Conservation (phyloP, 768 basidiomycete species). For the Boletellus emodensis region DNA sequence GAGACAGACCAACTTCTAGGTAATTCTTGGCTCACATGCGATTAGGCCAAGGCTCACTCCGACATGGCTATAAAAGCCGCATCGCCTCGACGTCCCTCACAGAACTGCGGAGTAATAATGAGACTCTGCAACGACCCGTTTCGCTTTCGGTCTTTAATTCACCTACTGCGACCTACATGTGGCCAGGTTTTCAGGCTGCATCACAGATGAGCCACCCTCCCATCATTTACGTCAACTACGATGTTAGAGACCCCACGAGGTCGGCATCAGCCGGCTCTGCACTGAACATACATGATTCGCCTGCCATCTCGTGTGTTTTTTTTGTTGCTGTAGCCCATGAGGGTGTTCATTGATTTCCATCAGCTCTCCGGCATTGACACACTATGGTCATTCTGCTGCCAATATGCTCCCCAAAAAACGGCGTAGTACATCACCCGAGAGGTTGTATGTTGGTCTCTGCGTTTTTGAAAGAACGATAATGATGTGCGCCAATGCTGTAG, state of each 20-base stretch:
- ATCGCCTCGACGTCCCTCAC: constrained; percentile 20
- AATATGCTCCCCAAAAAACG: constrained; percentile 32
- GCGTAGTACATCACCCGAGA: constrained; percentile 31
- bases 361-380: constrained; percentile 30
- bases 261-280: constrained; percentile 30
- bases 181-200: constrained; percentile 44
- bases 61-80: constrained; percentile 17
- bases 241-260: constrained; percentile 31
- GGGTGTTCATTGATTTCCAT: constrained; percentile 13
- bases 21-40: constrained; percentile 12
- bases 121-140: constrained; percentile 30
- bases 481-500: constrained; percentile 12
- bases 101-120: constrained; percentile 21
- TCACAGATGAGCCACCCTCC: constrained; percentile 41
- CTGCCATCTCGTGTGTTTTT: constrained; percentile 28
- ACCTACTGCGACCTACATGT: constrained; percentile 43
- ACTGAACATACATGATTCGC: constrained; percentile 28
- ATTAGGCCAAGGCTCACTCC: constrained; percentile 16
- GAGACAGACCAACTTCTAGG: constrained; percentile 26
- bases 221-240: constrained; percentile 36
- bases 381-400: constrained; percentile 26
- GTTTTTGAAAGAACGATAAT: constrained; percentile 1
- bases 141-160: constrained; percentile 41
- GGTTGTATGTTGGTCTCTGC: constrained; percentile 18
- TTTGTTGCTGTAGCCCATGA: constrained; percentile 11